Percentiles rank a stretch among this genome's conserved stretches.
phyloP scores from a whole-genome alignment of 2,329 filamentous ascomycete genomes.

The Phyllosticta capitalensis region DNA sequence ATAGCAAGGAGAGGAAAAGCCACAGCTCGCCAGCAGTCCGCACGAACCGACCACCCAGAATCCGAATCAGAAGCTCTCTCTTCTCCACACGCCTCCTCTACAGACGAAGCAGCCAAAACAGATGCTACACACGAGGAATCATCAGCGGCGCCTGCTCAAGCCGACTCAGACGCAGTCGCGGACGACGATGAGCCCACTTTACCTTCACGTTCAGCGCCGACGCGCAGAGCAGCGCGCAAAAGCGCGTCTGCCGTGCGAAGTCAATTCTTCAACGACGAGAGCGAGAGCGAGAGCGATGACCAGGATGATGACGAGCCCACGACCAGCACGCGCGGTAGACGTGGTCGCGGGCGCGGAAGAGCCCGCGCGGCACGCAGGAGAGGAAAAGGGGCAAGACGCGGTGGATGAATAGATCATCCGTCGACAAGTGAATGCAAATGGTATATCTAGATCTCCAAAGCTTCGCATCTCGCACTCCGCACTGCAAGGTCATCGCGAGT shows the following conservation, averaged over 20 bases:
- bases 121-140: neutral
- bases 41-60: neutral
- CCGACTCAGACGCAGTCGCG: neutral
- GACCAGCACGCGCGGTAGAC: neutral
- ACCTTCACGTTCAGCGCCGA: neutral
- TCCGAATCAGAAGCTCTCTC: neutral
- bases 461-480: too few relatives aligned
- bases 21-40: neutral
- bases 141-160: neutral
- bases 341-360: neutral
- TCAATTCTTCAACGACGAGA: constrained; percentile 10
- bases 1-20: neutral
- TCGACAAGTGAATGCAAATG: too few relatives aligned
- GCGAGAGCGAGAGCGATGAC: neutral
- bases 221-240: constrained; percentile 9
- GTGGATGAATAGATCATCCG: neutral
- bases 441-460: too few relatives aligned
- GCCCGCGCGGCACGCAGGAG: neutral
- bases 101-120: neutral
- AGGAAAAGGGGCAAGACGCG: neutral
- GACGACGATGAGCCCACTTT: neutral
- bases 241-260: constrained; percentile 12
- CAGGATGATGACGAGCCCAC: neutral
- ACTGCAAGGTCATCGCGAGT: too few relatives aligned
- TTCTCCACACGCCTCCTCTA: neutral